Evolutionary conservation across 2,329 filamentous ascomycete genomes (phyloP).

Genomic region (Xylaria sp.): DNA sequence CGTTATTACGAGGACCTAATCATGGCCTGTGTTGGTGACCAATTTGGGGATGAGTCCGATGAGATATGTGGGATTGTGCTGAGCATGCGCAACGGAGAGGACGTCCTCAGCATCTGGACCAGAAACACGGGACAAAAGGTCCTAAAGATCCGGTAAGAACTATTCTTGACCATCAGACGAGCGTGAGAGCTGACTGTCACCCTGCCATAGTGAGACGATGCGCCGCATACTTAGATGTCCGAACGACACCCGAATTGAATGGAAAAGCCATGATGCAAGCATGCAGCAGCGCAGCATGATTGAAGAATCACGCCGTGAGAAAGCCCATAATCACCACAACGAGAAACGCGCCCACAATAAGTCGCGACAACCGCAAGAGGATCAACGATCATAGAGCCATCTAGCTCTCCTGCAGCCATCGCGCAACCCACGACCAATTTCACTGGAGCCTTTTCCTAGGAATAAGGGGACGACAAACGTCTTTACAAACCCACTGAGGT

Average conservation of each 20-base stretch:
- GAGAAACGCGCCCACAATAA: slow-evolving; percentile 51
- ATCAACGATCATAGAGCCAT: slow-evolving; percentile 46
- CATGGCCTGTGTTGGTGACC: slow-evolving; percentile 89
- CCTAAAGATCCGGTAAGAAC: slow-evolving; percentile 88
- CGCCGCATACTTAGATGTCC: slow-evolving; percentile 90
- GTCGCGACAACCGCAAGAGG: slow-evolving; percentile 47
- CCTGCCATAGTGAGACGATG: slow-evolving; percentile 81
- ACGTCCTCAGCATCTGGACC: slow-evolving; percentile 98
- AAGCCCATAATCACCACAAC: slow-evolving; percentile 62
- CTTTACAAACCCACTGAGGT: not conserved
- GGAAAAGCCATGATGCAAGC: slow-evolving; percentile 96
- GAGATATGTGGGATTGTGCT: slow-evolving; percentile 96
- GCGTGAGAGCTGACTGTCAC: slow-evolving; percentile 36
- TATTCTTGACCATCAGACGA: not conserved
- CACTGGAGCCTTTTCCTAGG: slow-evolving; percentile 1
- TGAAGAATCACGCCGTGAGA: slow-evolving; percentile 91
- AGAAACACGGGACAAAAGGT: slow-evolving; percentile 92
- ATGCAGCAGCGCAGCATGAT: slow-evolving; percentile 92
- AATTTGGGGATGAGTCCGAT: slow-evolving; percentile 91
- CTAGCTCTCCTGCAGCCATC: slow-evolving; percentile 3
- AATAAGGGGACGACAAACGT: not conserved
- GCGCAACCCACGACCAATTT: not conserved
- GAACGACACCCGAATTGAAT: slow-evolving; percentile 88
- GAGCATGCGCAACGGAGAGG: slow-evolving; percentile 93
- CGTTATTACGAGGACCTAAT: slow-evolving; percentile 97